Conservation (phyloP, 345 rosid genomes). For the Linum trigynum region DNA sequence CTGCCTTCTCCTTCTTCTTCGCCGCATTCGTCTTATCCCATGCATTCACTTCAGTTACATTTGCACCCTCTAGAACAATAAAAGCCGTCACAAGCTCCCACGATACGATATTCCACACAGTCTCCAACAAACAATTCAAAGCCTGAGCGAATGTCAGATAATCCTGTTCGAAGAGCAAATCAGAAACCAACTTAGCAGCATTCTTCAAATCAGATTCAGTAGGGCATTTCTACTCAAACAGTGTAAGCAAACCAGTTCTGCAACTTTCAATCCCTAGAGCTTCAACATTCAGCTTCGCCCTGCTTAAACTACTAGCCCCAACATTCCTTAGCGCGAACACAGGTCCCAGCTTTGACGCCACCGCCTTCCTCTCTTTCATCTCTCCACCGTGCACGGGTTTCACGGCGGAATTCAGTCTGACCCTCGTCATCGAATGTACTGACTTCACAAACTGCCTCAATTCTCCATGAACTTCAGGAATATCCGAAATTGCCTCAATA, state of each 20-base stretch:
- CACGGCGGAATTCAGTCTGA: constrained; percentile 41
- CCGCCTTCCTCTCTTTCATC: constrained; percentile 9
- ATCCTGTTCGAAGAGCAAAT: constrained; percentile 32
- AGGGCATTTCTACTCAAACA: constrained; percentile 23
- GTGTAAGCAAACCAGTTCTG: constrained; percentile 19
- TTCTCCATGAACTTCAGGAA: constrained; percentile 47
- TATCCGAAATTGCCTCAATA: constrained; percentile 32
- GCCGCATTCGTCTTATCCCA: constrained; percentile 43
- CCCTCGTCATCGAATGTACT: constrained; percentile 42
- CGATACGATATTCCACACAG: constrained; percentile 57
- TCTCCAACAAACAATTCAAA: constrained; percentile 32
- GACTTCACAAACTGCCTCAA: constrained; percentile 50
- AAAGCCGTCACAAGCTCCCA: constrained; percentile 70
- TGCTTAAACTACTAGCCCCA: constrained; percentile 44
- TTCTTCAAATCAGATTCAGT: constrained; percentile 20
- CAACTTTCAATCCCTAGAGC: constrained; percentile 28
- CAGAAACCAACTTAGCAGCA: constrained; percentile 24
- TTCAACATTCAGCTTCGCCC: constrained; percentile 36
- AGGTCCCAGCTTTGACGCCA: constrained; percentile 25
- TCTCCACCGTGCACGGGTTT: constrained; percentile 24
- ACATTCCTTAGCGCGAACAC: constrained; percentile 38
- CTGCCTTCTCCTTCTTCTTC: constrained; percentile 53
- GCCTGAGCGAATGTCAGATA: constrained; percentile 39
- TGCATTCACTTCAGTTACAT: constrained; percentile 28
- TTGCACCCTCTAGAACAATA: constrained; percentile 52